phyloP scores from a whole-genome alignment of 495 filamentous ascomycete genomes.

The Penicillium salamii region DNA sequence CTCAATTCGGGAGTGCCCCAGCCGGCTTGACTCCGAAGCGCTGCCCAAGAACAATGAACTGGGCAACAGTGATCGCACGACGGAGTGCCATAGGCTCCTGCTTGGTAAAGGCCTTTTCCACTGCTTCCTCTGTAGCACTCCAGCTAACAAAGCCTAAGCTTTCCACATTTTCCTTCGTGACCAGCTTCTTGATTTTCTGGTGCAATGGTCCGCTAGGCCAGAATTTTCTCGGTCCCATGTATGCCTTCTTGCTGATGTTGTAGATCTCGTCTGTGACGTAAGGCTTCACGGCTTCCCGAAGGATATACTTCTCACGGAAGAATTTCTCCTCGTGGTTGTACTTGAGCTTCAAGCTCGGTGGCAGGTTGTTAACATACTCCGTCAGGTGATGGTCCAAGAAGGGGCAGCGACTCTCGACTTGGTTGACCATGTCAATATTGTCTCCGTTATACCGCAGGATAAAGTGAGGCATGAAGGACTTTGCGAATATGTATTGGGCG shows the following conservation, averaged over 20 bases:
- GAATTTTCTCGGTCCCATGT: slow-evolving; percentile 32
- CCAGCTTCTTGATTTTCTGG: slow-evolving; percentile 23
- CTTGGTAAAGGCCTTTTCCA: too few species aligned
- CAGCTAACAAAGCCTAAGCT: slow-evolving; percentile 6
- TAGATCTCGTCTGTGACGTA: slow-evolving; percentile 52
- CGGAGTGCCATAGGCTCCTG: too few species aligned
- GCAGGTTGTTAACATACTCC: slow-evolving; percentile 46
- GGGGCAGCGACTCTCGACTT: slow-evolving; percentile 44
- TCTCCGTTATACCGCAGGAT: slow-evolving; percentile 47
- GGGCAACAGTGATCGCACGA: too few species aligned
- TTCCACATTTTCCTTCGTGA: slow-evolving; percentile 38
- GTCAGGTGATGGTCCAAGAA: slow-evolving; percentile 52
- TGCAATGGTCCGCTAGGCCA: slow-evolving; percentile 35
- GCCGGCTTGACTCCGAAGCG: too few species aligned
- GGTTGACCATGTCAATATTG: slow-evolving; percentile 51
- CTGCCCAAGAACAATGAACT: too few species aligned
- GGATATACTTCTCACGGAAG: slow-evolving; percentile 46
- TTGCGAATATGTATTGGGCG: slow-evolving; percentile 42
- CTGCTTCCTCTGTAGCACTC: too few species aligned
- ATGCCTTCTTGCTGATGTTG: slow-evolving; percentile 44
- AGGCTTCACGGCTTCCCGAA: slow-evolving; percentile 46
- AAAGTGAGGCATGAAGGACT: slow-evolving; percentile 36
- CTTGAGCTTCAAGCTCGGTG: slow-evolving; percentile 45
- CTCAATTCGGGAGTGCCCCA: too few species aligned
- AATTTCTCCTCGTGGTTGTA: slow-evolving; percentile 3